Evolutionary conservation across 73 alveolate genomes (phyloP), one percentile per base, ranked within the genome.

Genomic region (Blepharisma japonicum): DNA sequence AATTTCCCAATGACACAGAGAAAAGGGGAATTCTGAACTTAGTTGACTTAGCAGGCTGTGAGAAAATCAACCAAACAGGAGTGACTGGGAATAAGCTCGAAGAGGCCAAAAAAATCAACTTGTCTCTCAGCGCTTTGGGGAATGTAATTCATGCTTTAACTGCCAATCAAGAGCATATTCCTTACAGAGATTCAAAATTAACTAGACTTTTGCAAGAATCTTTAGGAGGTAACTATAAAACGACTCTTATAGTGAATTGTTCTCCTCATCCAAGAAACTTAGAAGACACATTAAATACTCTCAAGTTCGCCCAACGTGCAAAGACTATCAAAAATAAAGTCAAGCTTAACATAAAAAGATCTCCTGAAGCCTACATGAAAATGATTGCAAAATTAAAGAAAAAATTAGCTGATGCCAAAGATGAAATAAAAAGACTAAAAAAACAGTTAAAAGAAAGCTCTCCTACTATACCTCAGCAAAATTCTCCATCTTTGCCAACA

Each of bases 251-350:
- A 20, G 98, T 94, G 6, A 90, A 95, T 11, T 85, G 91, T 39
- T 85, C 97, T 7, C 98, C 98, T 11, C 55, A 79, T 14, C 78
- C 89, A 0, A 85, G 93, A 25, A 85, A 90, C 71, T 55, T 80
- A 25, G 98, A 94, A 74, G 98, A 94, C 76, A 81, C 96, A 46
- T 83, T 93, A 23, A 80, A 84, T 67, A 91, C 98, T 6, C 71
- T 94, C 7, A 92, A 94, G 78, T 94, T 94, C 79, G 98, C 98
- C n/a, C 92, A 94, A 68, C 89, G 97, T 72, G 98, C 98, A 1
- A 89, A 89, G 80, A 74, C 82, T 46, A 87, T 87, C 11, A 46
- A 87, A 70, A 87, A 87, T 68, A 87, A 79, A 42, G 91, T 79
- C 5, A 84, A 38, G 55, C 46, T 87, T 9, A 87, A 87, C 68